phyloP scores from a whole-genome alignment of 176 grass and related monocot genomes.

The Elaeis guineensis region DNA sequence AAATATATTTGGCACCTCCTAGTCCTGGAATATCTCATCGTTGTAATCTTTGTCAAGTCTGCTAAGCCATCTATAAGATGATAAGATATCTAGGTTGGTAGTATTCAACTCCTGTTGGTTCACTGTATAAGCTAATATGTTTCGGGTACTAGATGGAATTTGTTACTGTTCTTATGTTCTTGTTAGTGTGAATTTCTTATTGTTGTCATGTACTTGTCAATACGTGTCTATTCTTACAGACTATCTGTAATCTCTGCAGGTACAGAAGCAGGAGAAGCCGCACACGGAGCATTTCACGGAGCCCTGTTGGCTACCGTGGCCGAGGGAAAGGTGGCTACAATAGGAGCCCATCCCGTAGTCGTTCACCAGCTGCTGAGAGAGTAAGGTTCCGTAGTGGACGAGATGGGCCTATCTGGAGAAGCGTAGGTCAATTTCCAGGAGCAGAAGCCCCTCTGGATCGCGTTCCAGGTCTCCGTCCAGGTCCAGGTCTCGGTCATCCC shows the following conservation, averaged over 20 bases:
- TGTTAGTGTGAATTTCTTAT: too few relatives aligned
- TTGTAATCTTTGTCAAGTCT: too few relatives aligned
- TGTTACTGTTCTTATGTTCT: too few relatives aligned
- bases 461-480: conserved; percentile 57
- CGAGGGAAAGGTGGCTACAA: conserved; percentile 52
- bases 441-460: conserved; percentile 53
- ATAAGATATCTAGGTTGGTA: too few relatives aligned
- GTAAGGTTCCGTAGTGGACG: conserved; percentile 29
- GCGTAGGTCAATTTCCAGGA: conserved; percentile 46
- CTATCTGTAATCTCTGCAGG: conserved; percentile 16
- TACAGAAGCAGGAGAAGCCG: conserved; percentile 67
- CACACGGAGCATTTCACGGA: conserved; percentile 50
- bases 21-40: too few relatives aligned
- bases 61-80: too few relatives aligned
- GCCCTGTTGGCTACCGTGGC: conserved; percentile 40
- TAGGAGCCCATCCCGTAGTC: conserved; percentile 49
- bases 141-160: too few relatives aligned
- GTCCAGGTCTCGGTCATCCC: conserved; percentile 32
- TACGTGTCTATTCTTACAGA: too few relatives aligned
- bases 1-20: too few relatives aligned
- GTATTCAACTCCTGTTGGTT: too few relatives aligned
- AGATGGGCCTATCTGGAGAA: conserved; percentile 6
- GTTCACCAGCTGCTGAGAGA: conserved; percentile 50
- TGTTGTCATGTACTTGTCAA: too few relatives aligned
- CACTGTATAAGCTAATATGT: too few relatives aligned